Evolutionary conservation across 257 asterid genomes (phyloP).

Genomic region (Nicotiana tabacum): DNA sequence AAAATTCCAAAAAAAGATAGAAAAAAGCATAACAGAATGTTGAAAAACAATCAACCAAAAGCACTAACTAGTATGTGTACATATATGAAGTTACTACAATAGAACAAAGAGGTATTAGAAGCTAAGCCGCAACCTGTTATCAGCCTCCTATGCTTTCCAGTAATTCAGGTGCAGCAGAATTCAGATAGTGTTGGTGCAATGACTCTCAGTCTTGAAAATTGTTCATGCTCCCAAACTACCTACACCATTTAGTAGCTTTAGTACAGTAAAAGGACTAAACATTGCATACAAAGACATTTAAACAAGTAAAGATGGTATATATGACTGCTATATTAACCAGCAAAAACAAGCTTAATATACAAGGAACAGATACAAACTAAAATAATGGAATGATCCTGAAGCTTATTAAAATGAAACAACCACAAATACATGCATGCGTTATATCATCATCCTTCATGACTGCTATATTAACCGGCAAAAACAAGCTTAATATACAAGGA

Average conservation of each 20-base stretch:
- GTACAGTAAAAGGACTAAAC: conserved; percentile 8
- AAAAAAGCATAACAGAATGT: too few relatives aligned
- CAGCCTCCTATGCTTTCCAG: conserved; percentile 21
- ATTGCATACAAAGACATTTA: neutral
- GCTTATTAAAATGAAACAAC: too few relatives aligned
- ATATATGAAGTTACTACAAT: too few relatives aligned
- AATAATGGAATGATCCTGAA: too few relatives aligned
- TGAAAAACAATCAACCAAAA: too few relatives aligned
- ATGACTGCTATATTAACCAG: neutral
- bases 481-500: neutral
- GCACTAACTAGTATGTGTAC: too few relatives aligned
- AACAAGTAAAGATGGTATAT: neutral
- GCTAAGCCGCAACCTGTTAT: conserved; percentile 48
- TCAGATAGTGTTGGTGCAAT: conserved; percentile 88
- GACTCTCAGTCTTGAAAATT: conserved; percentile 77
- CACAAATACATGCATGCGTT: too few relatives aligned
- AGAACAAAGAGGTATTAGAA: too few relatives aligned
- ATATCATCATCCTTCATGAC: too few relatives aligned
- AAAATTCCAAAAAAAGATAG: too few relatives aligned
- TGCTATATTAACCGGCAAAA: neutral
- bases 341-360: too few relatives aligned
- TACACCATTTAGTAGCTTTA: conserved; percentile 37
- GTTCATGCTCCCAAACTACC: conserved; percentile 99
- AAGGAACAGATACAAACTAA: too few relatives aligned
- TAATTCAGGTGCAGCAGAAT: conserved; percentile 73